These are phyloP conservation scores for Xylariales sp. DNA, from an alignment of 2,329 filamentous ascomycete species.

Conservation along the genomic window DNA sequence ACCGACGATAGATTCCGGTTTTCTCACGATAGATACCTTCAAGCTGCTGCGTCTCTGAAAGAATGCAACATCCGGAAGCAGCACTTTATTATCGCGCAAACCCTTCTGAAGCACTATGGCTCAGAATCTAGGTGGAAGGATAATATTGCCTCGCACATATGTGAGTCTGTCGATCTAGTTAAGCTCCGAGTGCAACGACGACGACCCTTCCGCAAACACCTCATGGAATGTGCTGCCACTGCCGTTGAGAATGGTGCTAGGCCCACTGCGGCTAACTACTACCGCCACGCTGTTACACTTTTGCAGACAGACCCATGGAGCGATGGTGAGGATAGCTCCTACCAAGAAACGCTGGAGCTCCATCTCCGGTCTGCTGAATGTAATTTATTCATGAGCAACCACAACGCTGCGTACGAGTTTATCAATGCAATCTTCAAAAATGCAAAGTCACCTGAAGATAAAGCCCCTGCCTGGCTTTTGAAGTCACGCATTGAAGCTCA, in stretches of 20 bases:
- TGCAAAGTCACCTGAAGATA: conserved; percentile 70
- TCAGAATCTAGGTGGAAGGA: conserved; percentile 62
- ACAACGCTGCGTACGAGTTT: conserved; percentile 62
- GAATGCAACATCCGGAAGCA: conserved; percentile 71
- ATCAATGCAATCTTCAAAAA: conserved; percentile 66
- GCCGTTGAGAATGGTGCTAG: conserved; percentile 80
- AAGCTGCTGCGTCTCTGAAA: conserved; percentile 65
- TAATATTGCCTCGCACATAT: conserved; percentile 76
- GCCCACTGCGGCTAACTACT: conserved; percentile 78
- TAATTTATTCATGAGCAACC: conserved; percentile 72
- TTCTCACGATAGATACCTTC: conserved; percentile 80
- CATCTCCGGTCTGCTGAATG: conserved; percentile 79
- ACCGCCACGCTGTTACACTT: conserved; percentile 70
- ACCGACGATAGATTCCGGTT: conserved; percentile 86
- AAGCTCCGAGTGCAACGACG: conserved; percentile 58
- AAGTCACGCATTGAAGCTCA: conserved; percentile 76
- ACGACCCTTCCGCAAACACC: conserved; percentile 65
- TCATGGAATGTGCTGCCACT: conserved; percentile 73
- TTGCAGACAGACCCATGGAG: conserved; percentile 78
- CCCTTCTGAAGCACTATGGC: conserved; percentile 67
- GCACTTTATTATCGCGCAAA: conserved; percentile 86
- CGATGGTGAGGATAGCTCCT: conserved; percentile 67
- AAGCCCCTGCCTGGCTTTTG: conserved; percentile 78
- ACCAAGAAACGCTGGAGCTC: conserved; percentile 79
- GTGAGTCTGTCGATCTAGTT: conserved; percentile 71